Evolutionary conservation across 2,329 filamentous ascomycete genomes (phyloP), one percentile per base, ranked within the genome.

Genomic region (Endothia cerciana): DNA sequence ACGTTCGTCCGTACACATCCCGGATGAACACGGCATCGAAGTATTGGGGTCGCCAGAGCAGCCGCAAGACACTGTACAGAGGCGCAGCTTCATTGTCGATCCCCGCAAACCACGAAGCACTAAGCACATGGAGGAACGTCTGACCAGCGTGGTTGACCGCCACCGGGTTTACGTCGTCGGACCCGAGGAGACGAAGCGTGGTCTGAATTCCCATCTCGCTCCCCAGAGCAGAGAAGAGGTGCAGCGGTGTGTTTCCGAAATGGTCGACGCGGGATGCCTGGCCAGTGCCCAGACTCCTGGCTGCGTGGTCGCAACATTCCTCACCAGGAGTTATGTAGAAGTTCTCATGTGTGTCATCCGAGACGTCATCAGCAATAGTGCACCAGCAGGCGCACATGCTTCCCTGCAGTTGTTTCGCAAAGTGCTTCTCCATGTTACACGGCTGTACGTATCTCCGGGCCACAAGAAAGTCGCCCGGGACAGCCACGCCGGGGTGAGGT

Each of bases 1-100:
- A 78, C 5, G 78, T 85, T 47, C 85, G 82, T 0, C 85, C 85
- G 68, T 85, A 87, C 45, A 78, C 72, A 68, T 87, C 85, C 30
- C 60, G 61, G n/a, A 43, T 22, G 40, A 64, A 64, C 6, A 65
- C 30, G 8, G 36, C 55, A 17, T 36, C 1, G 28, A 1, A 15
- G 33, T 63, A 15, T 17, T 45, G 25, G 10, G 17, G 30, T 19
- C 57, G 70, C 25, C 75, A 74, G 36, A 83, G 70, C 28, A 80
- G 73, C 43, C 71, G 64, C 15, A 79, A 70, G 10, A 77, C 72
- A 57, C 65, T 71, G 41, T 68, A 69, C 36, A 77, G 66, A 1
- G 72, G 72, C 3, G 71, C 65, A 8, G 71, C 71, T 3, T 69
- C 66, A 55, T 69, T 63, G 1, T 70, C 55, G 7, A 75, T 17